Evolutionary conservation across 2,329 filamentous ascomycete species (phyloP).

Genomic region (Alternaria triticimaculans): DNA sequence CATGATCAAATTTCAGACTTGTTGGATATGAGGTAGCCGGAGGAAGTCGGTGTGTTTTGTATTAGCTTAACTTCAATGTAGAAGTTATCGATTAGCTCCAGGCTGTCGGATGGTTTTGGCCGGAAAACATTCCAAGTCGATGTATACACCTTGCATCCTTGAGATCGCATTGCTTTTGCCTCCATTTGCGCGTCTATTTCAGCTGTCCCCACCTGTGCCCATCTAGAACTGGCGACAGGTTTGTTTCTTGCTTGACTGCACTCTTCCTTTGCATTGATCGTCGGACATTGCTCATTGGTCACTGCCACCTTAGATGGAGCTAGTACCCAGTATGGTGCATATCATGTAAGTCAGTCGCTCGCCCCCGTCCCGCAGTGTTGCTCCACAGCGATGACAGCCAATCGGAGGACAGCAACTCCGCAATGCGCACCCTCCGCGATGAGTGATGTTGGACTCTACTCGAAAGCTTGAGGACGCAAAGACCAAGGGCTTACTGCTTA

Average conservation of each 20-base stretch:
- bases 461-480: not conserved
- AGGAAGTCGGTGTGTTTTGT: no score
- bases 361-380: not conserved
- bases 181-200: not conserved
- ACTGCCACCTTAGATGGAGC: not conserved
- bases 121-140: not conserved
- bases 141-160: not conserved
- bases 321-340: not conserved
- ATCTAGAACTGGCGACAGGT: not conserved
- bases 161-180: not conserved
- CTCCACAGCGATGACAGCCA: constrained; percentile 4
- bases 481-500: not conserved
- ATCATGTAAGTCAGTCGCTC: not conserved
- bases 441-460: not conserved
- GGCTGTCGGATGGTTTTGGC: no score
- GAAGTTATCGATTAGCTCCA: no score
- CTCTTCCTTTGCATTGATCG: not conserved
- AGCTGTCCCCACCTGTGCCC: not conserved
- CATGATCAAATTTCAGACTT: constrained; percentile 39
- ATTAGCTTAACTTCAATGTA: no score
- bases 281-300: not conserved
- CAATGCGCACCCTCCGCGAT: not conserved
- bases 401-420: constrained; percentile 14
- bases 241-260: not conserved
- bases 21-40: not conserved